Percentiles rank a stretch among this genome's conserved stretches.
Conservation (phyloP, 176 grass and related monocot genomes). For the Oryza meyeriana region DNA sequence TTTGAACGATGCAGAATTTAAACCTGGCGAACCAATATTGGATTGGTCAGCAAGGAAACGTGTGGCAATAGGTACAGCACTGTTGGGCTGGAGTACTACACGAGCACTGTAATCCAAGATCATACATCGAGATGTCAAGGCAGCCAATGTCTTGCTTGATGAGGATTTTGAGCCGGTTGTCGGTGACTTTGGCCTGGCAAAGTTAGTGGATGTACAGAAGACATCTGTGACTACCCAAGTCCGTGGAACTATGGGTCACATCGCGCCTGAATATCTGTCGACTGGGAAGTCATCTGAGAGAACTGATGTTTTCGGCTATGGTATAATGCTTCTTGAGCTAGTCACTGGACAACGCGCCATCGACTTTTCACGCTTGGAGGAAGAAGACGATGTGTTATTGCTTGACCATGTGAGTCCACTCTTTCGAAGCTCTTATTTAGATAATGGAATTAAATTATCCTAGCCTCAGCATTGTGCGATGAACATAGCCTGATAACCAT, state of each 20-base stretch:
- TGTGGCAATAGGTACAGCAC: constrained; percentile 88
- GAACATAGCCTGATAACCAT: no score
- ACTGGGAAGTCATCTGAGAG: constrained; percentile 93
- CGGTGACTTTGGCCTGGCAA: constrained; percentile 91
- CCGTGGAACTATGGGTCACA: constrained; percentile 96
- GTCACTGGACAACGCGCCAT: constrained; percentile 93
- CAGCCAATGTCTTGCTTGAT: constrained; percentile 95
- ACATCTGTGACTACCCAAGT: constrained; percentile 97
- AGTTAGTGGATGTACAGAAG: constrained; percentile 92
- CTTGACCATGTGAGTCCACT: constrained; percentile 83
- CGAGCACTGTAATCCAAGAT: constrained; percentile 97
- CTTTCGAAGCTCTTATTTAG: neutral
- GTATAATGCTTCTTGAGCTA: constrained; percentile 94
- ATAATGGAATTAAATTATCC: no score
- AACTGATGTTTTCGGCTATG: constrained; percentile 95
- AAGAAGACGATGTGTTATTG: constrained; percentile 92
- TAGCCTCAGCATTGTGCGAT: no score
- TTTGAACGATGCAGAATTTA: constrained; percentile 72
- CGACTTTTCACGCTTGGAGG: constrained; percentile 92
- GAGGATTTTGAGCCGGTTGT: constrained; percentile 88
- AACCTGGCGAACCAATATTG: constrained; percentile 75
- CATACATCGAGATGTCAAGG: constrained; percentile 96
- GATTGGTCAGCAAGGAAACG: constrained; percentile 85
- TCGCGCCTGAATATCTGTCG: constrained; percentile 93
- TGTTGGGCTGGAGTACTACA: constrained; percentile 94